A percentile compares a stretch with the other conserved stretches of the same genome.
Evolutionary conservation across 2,329 filamentous ascomycete genomes (phyloP).

Genomic region (Calonectria multiphialidica): DNA sequence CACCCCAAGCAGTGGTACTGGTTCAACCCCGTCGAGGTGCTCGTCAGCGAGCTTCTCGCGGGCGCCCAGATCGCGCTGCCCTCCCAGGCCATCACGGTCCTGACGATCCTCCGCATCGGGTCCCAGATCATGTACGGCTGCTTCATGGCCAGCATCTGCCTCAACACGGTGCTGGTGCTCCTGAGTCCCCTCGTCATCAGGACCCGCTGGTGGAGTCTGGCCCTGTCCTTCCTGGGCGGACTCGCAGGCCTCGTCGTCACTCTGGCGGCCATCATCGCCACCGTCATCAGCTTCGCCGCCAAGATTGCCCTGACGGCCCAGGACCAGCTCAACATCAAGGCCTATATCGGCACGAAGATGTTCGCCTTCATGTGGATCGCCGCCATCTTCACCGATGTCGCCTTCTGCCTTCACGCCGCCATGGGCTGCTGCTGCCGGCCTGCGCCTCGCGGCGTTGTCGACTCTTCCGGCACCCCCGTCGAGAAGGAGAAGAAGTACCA

Average conservation of each 20-base stretch:
- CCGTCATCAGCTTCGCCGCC: slow-evolving; percentile 87
- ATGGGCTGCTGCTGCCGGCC: slow-evolving; percentile 80
- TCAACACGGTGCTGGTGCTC: slow-evolving; percentile 81
- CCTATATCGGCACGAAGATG: slow-evolving; percentile 78
- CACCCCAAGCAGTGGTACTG: slow-evolving; percentile 79
- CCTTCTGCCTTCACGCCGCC: slow-evolving; percentile 79
- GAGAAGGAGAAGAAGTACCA: slow-evolving; percentile 39
- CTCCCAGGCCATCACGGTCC: slow-evolving; percentile 76
- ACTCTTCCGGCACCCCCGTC: slow-evolving; percentile 12
- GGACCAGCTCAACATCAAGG: slow-evolving; percentile 81
- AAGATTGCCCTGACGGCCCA: slow-evolving; percentile 79
- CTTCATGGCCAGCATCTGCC: slow-evolving; percentile 78
- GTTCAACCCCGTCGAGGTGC: slow-evolving; percentile 90
- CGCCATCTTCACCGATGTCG: slow-evolving; percentile 73
- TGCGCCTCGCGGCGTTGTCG: slow-evolving; percentile 28
- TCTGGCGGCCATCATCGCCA: slow-evolving; percentile 80
- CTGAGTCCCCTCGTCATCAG: slow-evolving; percentile 67
- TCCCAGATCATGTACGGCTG: slow-evolving; percentile 91
- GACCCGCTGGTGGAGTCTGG: slow-evolving; percentile 73
- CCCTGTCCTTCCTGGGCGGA: slow-evolving; percentile 77
- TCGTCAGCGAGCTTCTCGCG: slow-evolving; percentile 82
- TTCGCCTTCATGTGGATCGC: slow-evolving; percentile 93
- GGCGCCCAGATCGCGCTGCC: slow-evolving; percentile 89
- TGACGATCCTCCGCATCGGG: slow-evolving; percentile 79
- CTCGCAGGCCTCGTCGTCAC: slow-evolving; percentile 75